phyloP scores from a whole-genome alignment of 2,329 filamentous ascomycete species.

The Fusarium gaditjirri region DNA sequence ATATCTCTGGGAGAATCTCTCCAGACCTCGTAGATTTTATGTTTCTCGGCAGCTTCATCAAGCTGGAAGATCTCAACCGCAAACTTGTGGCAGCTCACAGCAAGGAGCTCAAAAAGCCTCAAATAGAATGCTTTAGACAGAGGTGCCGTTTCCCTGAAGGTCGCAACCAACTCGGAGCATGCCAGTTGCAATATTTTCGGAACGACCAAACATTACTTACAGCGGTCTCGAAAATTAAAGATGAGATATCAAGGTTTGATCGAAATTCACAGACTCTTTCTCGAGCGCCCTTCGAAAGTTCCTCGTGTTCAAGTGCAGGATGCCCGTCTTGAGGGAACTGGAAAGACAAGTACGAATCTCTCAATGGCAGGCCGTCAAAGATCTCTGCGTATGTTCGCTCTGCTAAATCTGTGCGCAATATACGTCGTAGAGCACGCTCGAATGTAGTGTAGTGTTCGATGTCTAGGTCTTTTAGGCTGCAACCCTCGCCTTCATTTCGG shows the following conservation, averaged over 20 bases:
- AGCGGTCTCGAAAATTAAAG: rapidly evolving
- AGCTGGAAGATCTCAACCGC: neutral
- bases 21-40: constrained; percentile 1
- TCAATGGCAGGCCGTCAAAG: neutral
- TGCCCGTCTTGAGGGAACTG: neutral
- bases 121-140: neutral
- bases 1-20: neutral
- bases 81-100: neutral
- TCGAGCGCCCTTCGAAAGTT: neutral
- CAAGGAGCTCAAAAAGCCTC: neutral
- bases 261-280: neutral
- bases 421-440: neutral
- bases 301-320: neutral
- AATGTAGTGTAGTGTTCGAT: neutral
- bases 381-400: constrained; percentile 1
- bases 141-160: neutral
- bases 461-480: neutral
- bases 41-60: neutral
- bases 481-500: neutral
- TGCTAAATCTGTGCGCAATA: neutral
- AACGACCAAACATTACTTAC: rapidly evolving
- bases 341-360: neutral
- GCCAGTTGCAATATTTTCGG: rapidly evolving
- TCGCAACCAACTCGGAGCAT: neutral
- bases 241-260: neutral